Conservation (phyloP, 2,329 filamentous ascomycete genomes). For the Fusarium marasasianum region DNA sequence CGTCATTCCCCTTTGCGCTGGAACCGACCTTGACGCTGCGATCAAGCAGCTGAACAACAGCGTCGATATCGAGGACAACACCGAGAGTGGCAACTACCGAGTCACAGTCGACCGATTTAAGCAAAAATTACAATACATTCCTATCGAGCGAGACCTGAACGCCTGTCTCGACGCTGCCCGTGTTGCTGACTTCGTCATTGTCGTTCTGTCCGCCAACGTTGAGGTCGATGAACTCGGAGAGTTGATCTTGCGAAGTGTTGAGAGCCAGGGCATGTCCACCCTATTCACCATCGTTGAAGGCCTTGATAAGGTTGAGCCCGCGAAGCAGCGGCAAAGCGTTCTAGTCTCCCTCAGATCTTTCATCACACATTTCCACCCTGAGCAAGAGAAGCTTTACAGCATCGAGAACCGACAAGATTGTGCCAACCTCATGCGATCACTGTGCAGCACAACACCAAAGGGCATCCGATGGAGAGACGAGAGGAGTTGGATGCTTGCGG, state of each 20-base stretch:
- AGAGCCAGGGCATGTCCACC: constrained; percentile 94
- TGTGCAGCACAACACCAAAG: constrained; percentile 93
- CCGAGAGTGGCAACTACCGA: constrained; percentile 67
- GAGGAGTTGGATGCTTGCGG: constrained; percentile 92
- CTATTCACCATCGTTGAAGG: constrained; percentile 86
- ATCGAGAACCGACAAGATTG: constrained; percentile 91
- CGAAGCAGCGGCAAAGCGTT: constrained; percentile 80
- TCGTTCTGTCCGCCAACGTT: constrained; percentile 82
- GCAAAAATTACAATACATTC: constrained; percentile 89
- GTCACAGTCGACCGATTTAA: constrained; percentile 90
- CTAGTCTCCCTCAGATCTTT: constrained; percentile 87
- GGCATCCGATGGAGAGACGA: constrained; percentile 96
- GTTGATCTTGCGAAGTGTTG: constrained; percentile 83
- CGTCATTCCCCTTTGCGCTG: constrained; percentile 82
- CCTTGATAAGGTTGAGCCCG: constrained; percentile 79
- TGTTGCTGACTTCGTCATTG: constrained; percentile 89
- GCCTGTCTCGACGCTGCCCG: constrained; percentile 86
- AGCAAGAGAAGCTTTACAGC: constrained; percentile 89
- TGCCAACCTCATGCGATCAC: constrained; percentile 86
- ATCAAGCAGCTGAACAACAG: constrained; percentile 78
- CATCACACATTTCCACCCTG: constrained; percentile 93
- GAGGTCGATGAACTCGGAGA: constrained; percentile 89
- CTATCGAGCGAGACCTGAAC: constrained; percentile 76
- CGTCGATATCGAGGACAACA: constrained; percentile 77
- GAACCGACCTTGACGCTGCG: constrained; percentile 73